These are phyloP conservation scores for Moricandia arvensis DNA, from an alignment of 345 rosid genomes.

Conservation along the genomic window DNA sequence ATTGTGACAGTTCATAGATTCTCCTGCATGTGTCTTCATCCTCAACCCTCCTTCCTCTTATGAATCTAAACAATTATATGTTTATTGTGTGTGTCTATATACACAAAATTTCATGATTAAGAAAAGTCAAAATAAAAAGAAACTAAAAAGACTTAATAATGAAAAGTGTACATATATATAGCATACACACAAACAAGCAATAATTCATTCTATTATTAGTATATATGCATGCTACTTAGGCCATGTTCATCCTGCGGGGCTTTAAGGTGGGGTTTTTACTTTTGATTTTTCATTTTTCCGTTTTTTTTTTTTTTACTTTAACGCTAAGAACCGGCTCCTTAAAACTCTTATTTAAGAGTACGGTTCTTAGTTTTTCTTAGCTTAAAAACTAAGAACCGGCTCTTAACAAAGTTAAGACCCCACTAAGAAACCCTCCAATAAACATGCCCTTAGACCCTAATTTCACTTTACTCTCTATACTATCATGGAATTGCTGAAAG, in stretches of 20 bases:
- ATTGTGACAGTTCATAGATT: conserved; percentile 43
- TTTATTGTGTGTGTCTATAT: background rate
- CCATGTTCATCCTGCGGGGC: too few species aligned
- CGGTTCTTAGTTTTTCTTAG: too few species aligned
- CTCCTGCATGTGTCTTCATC: conserved; percentile 36
- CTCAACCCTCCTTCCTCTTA: conserved; percentile 25
- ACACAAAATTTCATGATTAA: background rate
- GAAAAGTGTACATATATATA: background rate
- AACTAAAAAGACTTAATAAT: background rate
- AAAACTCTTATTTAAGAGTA: too few species aligned
- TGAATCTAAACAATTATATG: conserved; percentile 6
- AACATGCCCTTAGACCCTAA: too few species aligned
- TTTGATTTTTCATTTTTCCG: too few species aligned
- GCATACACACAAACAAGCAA: background rate
- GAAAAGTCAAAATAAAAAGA: background rate
- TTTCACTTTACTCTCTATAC: conserved; percentile 7
- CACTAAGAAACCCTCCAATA: too few species aligned
- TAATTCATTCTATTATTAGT: conserved; percentile 22
- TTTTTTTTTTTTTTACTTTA: too few species aligned
- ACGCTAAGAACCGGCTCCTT: too few species aligned
- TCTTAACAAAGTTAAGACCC: too few species aligned
- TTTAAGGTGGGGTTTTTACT: too few species aligned
- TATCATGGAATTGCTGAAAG: conserved; percentile 5
- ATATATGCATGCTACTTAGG: conserved; percentile 10
- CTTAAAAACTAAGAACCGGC: too few species aligned